phyloP scores from a whole-genome alignment of 2,329 filamentous ascomycete genomes.

The Graphilbum fragrans region DNA sequence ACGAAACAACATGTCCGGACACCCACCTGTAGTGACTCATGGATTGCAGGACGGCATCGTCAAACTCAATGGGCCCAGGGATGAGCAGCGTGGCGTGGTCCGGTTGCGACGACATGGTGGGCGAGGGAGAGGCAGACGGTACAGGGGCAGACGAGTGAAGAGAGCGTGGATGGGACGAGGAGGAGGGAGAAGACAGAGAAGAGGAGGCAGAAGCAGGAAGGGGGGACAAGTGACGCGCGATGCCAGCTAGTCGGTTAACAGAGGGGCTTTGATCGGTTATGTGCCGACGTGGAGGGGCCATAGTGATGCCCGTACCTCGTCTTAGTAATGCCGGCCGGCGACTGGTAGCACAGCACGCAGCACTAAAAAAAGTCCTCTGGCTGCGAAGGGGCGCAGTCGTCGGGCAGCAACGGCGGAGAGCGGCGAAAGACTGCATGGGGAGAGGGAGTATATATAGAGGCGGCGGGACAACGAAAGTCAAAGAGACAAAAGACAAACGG shows the following conservation, averaged over 20 bases:
- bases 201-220: neutral
- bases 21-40: slow-evolving; percentile 83
- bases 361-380: slow-evolving; percentile 4
- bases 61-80: slow-evolving; percentile 94
- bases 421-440: slow-evolving; percentile 3
- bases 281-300: slow-evolving; percentile 7
- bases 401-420: neutral
- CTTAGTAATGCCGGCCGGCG: slow-evolving; percentile 9
- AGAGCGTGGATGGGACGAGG: slow-evolving; percentile 9
- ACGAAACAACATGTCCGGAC: neutral
- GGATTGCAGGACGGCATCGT: slow-evolving; percentile 87
- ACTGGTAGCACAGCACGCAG: slow-evolving; percentile 1
- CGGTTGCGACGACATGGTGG: slow-evolving; percentile 49
- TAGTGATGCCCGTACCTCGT: neutral
- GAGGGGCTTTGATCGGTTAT: slow-evolving; percentile 9
- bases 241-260: slow-evolving; percentile 16
- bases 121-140: too few relatives aligned
- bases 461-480: neutral
- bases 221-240: slow-evolving; percentile 14
- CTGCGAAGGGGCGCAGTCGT: neutral
- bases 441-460: too few relatives aligned
- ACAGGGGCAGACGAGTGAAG: slow-evolving; percentile 6
- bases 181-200: slow-evolving; percentile 14
- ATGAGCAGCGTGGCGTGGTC: slow-evolving; percentile 71
- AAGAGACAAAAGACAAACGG: neutral